Percentiles rank a stretch among this genome's conserved stretches.
These are phyloP conservation scores for Aciculosporium take DNA, from an alignment of 2,329 filamentous ascomycete species.

Conservation along the genomic window DNA sequence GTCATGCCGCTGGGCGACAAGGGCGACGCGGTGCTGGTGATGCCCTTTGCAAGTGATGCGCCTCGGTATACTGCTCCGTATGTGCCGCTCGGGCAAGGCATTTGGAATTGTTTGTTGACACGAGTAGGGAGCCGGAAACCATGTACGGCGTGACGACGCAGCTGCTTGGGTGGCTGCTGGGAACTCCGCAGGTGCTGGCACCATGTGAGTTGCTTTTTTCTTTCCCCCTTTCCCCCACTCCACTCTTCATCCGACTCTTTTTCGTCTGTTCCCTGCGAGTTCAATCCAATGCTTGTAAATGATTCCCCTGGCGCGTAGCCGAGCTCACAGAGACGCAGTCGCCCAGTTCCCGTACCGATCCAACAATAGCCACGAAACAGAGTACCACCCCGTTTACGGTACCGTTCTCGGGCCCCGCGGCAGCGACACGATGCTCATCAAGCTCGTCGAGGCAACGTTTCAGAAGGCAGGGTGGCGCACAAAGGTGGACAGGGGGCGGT, in stretches of 20 bases:
- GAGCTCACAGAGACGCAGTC: conserved; percentile 10
- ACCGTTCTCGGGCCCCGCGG: conserved; percentile 16
- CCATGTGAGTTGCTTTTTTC: conserved; percentile 18
- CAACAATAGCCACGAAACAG: conserved; percentile 13
- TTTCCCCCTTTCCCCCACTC: background rate
- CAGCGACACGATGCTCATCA: conserved; percentile 14
- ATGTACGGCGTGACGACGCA: conserved; percentile 14
- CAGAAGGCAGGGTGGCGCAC: conserved; percentile 15
- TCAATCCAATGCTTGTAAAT: too few relatives aligned
- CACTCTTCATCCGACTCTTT: background rate
- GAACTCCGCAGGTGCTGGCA: conserved; percentile 17
- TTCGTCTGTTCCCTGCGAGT: background rate
- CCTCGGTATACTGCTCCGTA: conserved; percentile 10
- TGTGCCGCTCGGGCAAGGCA: background rate
- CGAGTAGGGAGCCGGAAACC: conserved; percentile 1
- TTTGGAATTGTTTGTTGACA: background rate
- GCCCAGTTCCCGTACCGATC: conserved; percentile 18
- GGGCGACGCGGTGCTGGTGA: conserved; percentile 11
- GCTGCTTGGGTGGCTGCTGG: conserved; percentile 17
- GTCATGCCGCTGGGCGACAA: conserved; percentile 11
- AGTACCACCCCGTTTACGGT: conserved; percentile 18
- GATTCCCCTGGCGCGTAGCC: background rate
- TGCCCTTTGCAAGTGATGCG: conserved; percentile 11
- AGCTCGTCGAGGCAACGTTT: conserved; percentile 16
- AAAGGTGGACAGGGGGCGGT: conserved; percentile 15